Conservation (phyloP, 192 early-diverging fungal genomes). For the Cetraspora pellucida region DNA sequence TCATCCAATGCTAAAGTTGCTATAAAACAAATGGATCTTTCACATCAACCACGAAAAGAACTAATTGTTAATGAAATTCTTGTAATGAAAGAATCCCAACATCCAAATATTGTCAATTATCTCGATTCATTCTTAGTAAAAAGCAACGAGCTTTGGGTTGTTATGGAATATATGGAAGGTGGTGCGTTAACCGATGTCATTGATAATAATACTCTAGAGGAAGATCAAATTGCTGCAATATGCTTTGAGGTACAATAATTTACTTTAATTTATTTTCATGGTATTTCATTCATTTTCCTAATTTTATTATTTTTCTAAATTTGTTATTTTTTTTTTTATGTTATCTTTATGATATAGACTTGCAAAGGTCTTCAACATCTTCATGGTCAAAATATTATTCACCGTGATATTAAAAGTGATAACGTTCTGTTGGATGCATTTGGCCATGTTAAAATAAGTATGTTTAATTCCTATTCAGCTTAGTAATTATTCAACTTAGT, state of each 20-base stretch:
- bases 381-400: slow-evolving; percentile 82
- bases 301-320: neutral
- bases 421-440: slow-evolving; percentile 85
- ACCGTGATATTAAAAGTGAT: slow-evolving; percentile 91
- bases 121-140: slow-evolving; percentile 88
- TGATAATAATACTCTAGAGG: slow-evolving; percentile 90
- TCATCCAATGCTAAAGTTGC: slow-evolving; percentile 78
- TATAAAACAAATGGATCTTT: slow-evolving; percentile 93
- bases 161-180: slow-evolving; percentile 99
- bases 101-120: slow-evolving; percentile 98
- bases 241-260: slow-evolving; percentile 75
- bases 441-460: slow-evolving; percentile 83
- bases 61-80: slow-evolving; percentile 91
- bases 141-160: slow-evolving; percentile 88
- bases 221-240: slow-evolving; percentile 92
- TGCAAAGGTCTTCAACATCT: slow-evolving; percentile 78
- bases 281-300: neutral
- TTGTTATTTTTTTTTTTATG: neutral
- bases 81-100: slow-evolving; percentile 90
- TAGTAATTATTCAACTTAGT: slow-evolving; percentile 67
- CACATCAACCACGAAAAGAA: slow-evolving; percentile 86
- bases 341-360: slow-evolving; percentile 49
- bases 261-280: neutral
- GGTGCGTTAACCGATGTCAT: slow-evolving; percentile 97
- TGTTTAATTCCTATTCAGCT: too few species aligned